Conservation (phyloP, 345 rosid species). For the Boechera stricta region DNA sequence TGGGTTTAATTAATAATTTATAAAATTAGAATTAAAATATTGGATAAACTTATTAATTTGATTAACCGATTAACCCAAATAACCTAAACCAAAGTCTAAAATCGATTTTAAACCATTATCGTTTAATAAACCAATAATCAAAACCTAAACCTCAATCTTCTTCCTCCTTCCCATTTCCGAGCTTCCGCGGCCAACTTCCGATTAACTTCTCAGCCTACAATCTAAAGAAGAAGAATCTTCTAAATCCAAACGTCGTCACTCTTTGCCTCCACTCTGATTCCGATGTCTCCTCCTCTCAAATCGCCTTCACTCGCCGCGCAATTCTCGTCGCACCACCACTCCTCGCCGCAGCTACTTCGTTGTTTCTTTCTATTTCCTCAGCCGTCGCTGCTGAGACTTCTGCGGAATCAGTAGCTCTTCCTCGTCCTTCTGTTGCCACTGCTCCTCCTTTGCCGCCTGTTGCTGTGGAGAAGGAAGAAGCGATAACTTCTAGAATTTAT, state of each 20-base stretch:
- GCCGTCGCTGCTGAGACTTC: conserved; percentile 17
- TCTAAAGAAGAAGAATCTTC: conserved; percentile 1
- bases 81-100: too few species aligned
- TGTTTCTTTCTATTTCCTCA: conserved; percentile 31
- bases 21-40: too few species aligned
- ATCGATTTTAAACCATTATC: too few species aligned
- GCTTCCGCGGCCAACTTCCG: conserved; percentile 42
- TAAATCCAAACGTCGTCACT: background rate
- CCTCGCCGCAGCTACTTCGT: conserved; percentile 36
- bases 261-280: conserved; percentile 15
- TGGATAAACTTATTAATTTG: too few species aligned
- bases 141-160: conserved; percentile 2
- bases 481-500: conserved; percentile 64
- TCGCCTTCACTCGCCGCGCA: conserved; percentile 38
- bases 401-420: conserved; percentile 26
- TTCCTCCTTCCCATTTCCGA: conserved; percentile 26
- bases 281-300: conserved; percentile 16
- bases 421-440: background rate
- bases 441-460: conserved; percentile 29
- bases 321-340: conserved; percentile 43
- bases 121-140: too few species aligned
- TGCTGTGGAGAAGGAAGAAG: conserved; percentile 45
- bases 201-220: conserved; percentile 1
- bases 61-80: too few species aligned
- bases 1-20: too few species aligned